phyloP scores from a whole-genome alignment of 164 flowering plant species.

The Tetracentron sinense region DNA sequence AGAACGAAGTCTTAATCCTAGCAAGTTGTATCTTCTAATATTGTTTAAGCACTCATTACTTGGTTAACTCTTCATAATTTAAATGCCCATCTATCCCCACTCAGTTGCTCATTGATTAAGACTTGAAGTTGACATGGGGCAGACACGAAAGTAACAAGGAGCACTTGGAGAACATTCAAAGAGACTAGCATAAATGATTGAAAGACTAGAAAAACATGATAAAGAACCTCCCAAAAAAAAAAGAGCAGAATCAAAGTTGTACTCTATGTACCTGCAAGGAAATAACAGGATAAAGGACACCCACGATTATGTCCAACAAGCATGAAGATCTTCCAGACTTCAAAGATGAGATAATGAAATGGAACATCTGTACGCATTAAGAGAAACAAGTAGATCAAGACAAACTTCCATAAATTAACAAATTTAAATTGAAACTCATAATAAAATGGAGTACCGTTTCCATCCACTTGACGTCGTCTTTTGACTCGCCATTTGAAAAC shows the following conservation, averaged over 20 bases:
- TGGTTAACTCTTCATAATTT: no score
- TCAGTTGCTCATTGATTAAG: no score
- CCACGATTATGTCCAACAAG: constrained; percentile 69
- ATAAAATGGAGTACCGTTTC: constrained; percentile 69
- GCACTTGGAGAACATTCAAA: not conserved
- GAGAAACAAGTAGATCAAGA: constrained; percentile 13
- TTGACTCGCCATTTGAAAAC: constrained; percentile 39
- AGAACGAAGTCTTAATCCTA: no score
- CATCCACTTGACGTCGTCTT: constrained; percentile 89
- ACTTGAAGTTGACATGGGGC: no score
- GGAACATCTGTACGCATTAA: constrained; percentile 59
- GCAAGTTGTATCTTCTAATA: no score
- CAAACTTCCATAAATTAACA: not conserved
- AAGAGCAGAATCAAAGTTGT: not conserved
- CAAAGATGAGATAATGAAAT: constrained; percentile 78
- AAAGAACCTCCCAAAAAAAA: no score
- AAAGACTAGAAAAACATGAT: not conserved
- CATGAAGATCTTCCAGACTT: constrained; percentile 89
- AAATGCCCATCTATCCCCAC: no score
- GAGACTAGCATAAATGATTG: not conserved
- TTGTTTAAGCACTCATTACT: no score
- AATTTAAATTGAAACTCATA: not conserved
- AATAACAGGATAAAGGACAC: constrained; percentile 76
- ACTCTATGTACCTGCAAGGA: constrained; percentile 67
- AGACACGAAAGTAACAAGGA: not conserved